Percentiles rank a stretch among this genome's conserved stretches.
These are phyloP conservation scores for Lactarius hengduanensis DNA, from an alignment of 768 basidiomycete genomes.

Conservation along the genomic window DNA sequence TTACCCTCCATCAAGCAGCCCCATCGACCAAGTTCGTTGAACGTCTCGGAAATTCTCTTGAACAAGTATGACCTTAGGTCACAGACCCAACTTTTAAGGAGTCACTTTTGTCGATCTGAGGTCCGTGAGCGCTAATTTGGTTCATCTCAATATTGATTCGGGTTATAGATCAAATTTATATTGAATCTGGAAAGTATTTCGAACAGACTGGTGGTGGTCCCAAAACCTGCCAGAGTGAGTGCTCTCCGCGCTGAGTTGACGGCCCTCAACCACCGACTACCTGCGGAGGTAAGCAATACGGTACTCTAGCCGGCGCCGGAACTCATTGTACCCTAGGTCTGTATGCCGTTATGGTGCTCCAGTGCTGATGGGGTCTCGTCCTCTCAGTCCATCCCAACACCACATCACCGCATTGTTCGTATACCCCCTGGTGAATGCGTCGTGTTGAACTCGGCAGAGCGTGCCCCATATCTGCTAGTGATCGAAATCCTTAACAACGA, in stretches of 20 bases:
- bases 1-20: slow-evolving; percentile 50
- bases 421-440: slow-evolving; percentile 98
- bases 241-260: slow-evolving; percentile 97
- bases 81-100: slow-evolving; percentile 72
- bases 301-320: slow-evolving; percentile 14
- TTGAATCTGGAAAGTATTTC: slow-evolving; percentile 89
- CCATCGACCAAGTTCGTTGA: slow-evolving; percentile 45
- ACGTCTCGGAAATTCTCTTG: slow-evolving; percentile 55
- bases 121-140: slow-evolving; percentile 41
- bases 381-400: slow-evolving; percentile 45
- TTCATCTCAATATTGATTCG: slow-evolving; percentile 15
- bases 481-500: slow-evolving; percentile 90
- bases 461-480: slow-evolving; percentile 89
- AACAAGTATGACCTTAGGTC: slow-evolving; percentile 64
- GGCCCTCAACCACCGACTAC: slow-evolving; percentile 91
- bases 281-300: slow-evolving; percentile 71
- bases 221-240: slow-evolving; percentile 91
- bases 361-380: slow-evolving; percentile 59
- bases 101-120: slow-evolving; percentile 87
- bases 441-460: slow-evolving; percentile 95
- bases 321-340: slow-evolving; percentile 50
- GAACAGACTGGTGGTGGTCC: slow-evolving; percentile 87
- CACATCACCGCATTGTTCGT: slow-evolving; percentile 93
- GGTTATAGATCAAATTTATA: slow-evolving; percentile 74
- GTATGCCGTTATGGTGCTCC: slow-evolving; percentile 85